phyloP scores from a whole-genome alignment of 164 flowering plant genomes.

The Kalanchoe fedtschenkoi region DNA sequence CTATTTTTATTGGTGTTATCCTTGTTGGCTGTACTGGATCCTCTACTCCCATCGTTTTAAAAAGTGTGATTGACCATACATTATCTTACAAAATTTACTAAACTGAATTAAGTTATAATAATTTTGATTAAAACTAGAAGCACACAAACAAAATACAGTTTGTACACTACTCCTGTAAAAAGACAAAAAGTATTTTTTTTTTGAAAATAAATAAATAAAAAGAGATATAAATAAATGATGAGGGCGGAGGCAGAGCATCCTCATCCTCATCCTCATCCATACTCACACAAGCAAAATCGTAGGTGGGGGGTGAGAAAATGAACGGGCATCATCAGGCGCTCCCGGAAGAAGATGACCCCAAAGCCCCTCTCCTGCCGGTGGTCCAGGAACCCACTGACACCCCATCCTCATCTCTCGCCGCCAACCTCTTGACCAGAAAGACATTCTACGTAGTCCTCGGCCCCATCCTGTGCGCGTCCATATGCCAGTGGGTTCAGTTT shows the following conservation, averaged over 20 bases:
- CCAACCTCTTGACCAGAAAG: constrained; percentile 9
- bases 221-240: background rate
- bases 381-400: background rate
- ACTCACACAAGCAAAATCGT: background rate
- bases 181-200: no score
- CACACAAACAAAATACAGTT: background rate
- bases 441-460: constrained; percentile 47
- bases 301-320: background rate
- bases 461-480: constrained; percentile 39
- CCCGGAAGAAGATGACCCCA: background rate
- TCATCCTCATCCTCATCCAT: constrained; percentile 1
- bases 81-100: no score
- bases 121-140: background rate
- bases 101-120: no score
- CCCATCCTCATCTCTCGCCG: background rate
- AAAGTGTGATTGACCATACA: no score
- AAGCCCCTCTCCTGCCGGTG: background rate
- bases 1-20: no score
- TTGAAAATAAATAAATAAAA: constrained; percentile 1
- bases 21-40: no score
- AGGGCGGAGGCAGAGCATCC: no score
- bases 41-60: no score
- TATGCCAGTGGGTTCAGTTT: constrained; percentile 35
- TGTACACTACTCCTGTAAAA: background rate
- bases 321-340: background rate